These are phyloP conservation scores for Vigna trinervia DNA, from an alignment of 306 rosid genomes.

Conservation along the genomic window DNA sequence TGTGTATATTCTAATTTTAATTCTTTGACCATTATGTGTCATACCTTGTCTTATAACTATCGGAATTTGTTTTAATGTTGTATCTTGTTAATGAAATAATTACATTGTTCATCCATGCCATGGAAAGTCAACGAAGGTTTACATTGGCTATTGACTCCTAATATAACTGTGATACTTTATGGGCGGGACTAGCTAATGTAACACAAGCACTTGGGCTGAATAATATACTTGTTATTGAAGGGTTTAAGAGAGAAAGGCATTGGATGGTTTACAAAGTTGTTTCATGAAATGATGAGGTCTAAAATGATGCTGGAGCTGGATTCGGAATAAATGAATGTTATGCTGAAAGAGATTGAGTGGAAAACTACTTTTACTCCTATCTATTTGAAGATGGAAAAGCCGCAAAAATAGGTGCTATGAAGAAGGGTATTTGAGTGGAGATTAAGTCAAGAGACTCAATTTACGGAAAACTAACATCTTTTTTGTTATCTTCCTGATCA, in stretches of 20 bases:
- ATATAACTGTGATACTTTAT: no score
- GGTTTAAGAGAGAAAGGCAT: background rate
- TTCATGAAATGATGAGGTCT: background rate
- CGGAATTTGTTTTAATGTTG: background rate
- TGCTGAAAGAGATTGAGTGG: slow-evolving; percentile 5
- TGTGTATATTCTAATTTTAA: background rate
- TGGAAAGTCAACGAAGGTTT: no score
- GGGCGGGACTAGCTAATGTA: no score
- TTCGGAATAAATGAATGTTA: background rate
- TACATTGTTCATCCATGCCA: no score
- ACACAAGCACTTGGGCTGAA: no score
- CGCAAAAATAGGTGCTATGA: no score
- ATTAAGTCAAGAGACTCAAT: no score
- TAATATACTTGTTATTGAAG: background rate
- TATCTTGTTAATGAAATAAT: no score
- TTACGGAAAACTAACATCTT: background rate
- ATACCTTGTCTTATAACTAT: background rate
- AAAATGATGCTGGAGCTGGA: background rate
- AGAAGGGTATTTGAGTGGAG: no score
- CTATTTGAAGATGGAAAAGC: no score
- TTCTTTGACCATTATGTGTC: background rate
- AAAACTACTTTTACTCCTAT: background rate
- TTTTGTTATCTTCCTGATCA: background rate
- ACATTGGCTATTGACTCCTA: no score
- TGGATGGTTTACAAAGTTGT: background rate